Evolutionary conservation across 306 rosid genomes (phyloP).

Genomic region (Morella rubra): DNA sequence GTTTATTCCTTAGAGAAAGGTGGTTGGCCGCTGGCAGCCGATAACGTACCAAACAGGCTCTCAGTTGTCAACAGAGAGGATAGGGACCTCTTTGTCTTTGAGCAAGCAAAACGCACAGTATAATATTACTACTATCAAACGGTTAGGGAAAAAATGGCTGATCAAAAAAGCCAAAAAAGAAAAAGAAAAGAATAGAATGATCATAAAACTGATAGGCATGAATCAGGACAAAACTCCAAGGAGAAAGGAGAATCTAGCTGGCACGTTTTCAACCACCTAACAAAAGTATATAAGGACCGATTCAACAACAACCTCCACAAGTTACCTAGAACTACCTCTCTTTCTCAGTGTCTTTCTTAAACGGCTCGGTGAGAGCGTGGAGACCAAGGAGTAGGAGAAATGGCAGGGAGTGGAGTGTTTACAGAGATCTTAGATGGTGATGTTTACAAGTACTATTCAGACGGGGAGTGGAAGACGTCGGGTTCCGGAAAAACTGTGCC

Average conservation of each 20-base stretch:
- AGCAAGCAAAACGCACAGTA: too few relatives aligned
- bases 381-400: slow-evolving; percentile 16
- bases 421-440: slow-evolving; percentile 80
- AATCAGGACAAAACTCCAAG: too few relatives aligned
- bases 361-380: background rate
- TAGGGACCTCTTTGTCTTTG: too few relatives aligned
- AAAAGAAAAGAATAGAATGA: too few relatives aligned
- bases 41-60: background rate
- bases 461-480: slow-evolving; percentile 90
- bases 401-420: slow-evolving; percentile 81
- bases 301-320: background rate
- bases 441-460: slow-evolving; percentile 72
- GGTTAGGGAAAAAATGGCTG: too few relatives aligned
- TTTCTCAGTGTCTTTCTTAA: background rate
- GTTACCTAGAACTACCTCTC: background rate
- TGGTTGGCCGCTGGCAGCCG: too few relatives aligned
- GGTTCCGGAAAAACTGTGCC: slow-evolving; percentile 78
- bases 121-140: too few relatives aligned
- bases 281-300: background rate
- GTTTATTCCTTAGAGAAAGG: background rate
- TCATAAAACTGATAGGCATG: too few relatives aligned
- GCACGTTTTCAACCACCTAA: background rate
- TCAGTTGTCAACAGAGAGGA: too few relatives aligned
- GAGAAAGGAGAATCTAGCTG: slow-evolving; percentile 6
- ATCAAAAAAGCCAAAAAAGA: too few relatives aligned